Percentiles rank a stretch among this genome's conserved stretches.
Conservation (phyloP, 192 early-diverging fungal species). For the Backusella australiensis region DNA sequence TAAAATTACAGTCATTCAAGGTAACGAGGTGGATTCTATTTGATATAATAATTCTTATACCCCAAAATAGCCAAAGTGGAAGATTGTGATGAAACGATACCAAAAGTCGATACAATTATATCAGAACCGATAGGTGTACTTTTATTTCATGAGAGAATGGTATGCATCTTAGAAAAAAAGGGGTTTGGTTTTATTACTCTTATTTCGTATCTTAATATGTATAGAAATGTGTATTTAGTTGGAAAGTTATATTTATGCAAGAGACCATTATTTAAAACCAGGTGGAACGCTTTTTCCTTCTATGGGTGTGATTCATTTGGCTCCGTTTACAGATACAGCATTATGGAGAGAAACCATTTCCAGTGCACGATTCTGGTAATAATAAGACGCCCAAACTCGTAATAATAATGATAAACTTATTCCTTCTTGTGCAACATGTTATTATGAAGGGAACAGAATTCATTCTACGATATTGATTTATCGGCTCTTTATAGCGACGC, state of each 20-base stretch:
- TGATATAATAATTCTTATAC: background rate
- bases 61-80: slow-evolving; percentile 80
- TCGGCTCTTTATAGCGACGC: slow-evolving; percentile 78
- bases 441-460: slow-evolving; percentile 60
- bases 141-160: slow-evolving; percentile 97
- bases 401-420: background rate
- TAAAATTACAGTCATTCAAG: slow-evolving; percentile 79
- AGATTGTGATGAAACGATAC: slow-evolving; percentile 63
- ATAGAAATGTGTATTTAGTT: slow-evolving; percentile 42
- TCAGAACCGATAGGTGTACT: slow-evolving; percentile 98
- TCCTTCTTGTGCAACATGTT: no score
- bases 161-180: slow-evolving; percentile 25
- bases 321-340: slow-evolving; percentile 72
- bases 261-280: slow-evolving; percentile 90
- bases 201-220: background rate
- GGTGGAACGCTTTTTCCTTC: slow-evolving; percentile 91
- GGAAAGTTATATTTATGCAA: slow-evolving; percentile 80
- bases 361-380: slow-evolving; percentile 75
- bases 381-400: no score
- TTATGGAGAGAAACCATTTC: slow-evolving; percentile 94
- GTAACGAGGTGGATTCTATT: slow-evolving; percentile 34
- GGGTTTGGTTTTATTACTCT: background rate
- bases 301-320: slow-evolving; percentile 84
- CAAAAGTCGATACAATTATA: slow-evolving; percentile 91
- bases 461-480: slow-evolving; percentile 94